Percentiles rank a stretch among this genome's conserved stretches.
Conservation (phyloP, 768 basidiomycete genomes). For the Tephrocybe sp. region DNA sequence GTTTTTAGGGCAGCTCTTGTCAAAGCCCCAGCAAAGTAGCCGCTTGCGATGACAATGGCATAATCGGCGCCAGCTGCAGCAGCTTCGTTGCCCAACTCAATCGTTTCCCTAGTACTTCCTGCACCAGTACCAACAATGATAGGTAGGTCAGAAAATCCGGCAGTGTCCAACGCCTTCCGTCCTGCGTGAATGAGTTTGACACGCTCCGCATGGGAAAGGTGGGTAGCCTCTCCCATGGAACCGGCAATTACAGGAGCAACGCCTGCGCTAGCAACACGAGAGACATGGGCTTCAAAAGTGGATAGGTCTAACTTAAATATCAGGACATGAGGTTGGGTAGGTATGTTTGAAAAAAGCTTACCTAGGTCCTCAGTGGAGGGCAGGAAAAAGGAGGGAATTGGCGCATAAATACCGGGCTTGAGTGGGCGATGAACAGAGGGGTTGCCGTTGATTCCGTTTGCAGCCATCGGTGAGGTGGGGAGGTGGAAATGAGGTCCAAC, state of each 20-base stretch:
- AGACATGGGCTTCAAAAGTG: conserved; percentile 66
- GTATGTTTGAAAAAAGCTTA: conserved; percentile 31
- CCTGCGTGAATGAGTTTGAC: conserved; percentile 60
- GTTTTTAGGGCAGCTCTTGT: conserved; percentile 70
- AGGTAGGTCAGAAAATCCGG: conserved; percentile 56
- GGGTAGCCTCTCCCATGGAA: conserved; percentile 85
- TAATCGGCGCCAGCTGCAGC: conserved; percentile 85
- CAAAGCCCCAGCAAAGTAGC: conserved; percentile 83
- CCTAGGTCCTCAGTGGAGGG: conserved; percentile 78
- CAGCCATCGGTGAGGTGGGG: conserved; percentile 34
- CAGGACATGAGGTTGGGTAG: conserved; percentile 5
- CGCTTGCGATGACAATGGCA: conserved; percentile 80
- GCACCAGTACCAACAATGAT: conserved; percentile 83
- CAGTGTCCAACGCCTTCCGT: conserved; percentile 67
- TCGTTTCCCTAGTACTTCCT: conserved; percentile 79
- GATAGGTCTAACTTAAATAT: conserved; percentile 48
- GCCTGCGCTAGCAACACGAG: conserved; percentile 60
- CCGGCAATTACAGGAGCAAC: conserved; percentile 73
- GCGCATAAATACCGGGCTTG: conserved; percentile 76
- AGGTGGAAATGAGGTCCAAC: conserved; percentile 15
- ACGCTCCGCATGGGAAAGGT: conserved; percentile 68
- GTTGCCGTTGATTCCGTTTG: conserved; percentile 33
- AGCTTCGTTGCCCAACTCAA: conserved; percentile 72
- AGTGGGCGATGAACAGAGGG: conserved; percentile 51
- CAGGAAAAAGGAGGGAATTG: conserved; percentile 84